phyloP scores from a whole-genome alignment of 352 stramenopile species.

The Pythium rishiriense region DNA sequence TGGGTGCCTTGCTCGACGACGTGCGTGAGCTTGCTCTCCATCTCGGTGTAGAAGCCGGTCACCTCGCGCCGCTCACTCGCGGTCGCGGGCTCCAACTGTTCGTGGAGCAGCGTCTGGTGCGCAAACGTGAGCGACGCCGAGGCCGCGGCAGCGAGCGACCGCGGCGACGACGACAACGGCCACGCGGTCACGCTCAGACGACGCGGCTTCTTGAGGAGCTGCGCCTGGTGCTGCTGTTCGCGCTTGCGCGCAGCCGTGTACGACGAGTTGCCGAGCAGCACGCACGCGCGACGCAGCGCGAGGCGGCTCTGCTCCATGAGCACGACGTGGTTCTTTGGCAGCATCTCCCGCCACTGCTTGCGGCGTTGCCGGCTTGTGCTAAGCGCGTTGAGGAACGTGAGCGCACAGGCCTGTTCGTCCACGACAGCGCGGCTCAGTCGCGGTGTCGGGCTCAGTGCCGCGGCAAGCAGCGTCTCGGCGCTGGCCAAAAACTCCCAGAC shows the following conservation, averaged over 20 bases:
- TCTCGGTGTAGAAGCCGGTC: conserved; percentile 40
- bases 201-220: conserved; percentile 31
- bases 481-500: conserved; percentile 65
- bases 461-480: conserved; percentile 45
- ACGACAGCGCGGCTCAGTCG: conserved; percentile 47
- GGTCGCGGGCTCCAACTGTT: conserved; percentile 49
- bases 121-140: conserved; percentile 46
- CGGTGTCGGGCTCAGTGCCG: conserved; percentile 32
- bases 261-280: conserved; percentile 56
- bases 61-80: conserved; percentile 38
- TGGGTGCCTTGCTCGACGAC: conserved; percentile 43
- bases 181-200: conserved; percentile 30
- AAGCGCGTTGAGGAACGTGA: conserved; percentile 51
- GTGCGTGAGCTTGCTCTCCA: conserved; percentile 50
- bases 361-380: conserved; percentile 31
- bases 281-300: conserved; percentile 48
- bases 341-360: conserved; percentile 58
- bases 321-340: conserved; percentile 50
- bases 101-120: conserved; percentile 61
- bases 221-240: conserved; percentile 25
- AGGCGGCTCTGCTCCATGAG: conserved; percentile 71
- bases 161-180: conserved; percentile 33
- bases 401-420: conserved; percentile 43
- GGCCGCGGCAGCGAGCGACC: conserved; percentile 37
- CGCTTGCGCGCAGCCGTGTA: conserved; percentile 23